phyloP scores from a whole-genome alignment of 1,139 yeast genomes.

The Yamadazyma friedrichii region DNA sequence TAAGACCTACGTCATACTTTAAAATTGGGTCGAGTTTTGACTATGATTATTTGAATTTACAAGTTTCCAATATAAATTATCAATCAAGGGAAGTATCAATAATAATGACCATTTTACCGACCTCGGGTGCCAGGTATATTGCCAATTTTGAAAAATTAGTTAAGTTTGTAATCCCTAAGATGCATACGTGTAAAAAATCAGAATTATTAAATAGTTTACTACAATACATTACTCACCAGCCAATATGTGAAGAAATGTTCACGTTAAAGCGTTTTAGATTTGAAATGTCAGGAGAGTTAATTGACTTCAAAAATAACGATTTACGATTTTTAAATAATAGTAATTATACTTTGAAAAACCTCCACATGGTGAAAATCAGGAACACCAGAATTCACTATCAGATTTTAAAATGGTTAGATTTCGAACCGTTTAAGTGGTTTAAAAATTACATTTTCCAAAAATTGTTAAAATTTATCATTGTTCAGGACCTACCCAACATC shows the following conservation, averaged over 20 bases:
- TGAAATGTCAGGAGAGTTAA: conserved; percentile 27
- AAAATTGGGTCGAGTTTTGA: conserved; percentile 20
- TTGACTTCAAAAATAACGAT: conserved; percentile 39
- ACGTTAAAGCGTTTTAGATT: conserved; percentile 13
- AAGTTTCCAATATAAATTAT: conserved; percentile 23
- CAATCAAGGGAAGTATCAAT: conserved; percentile 19
- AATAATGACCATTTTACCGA: conserved; percentile 14
- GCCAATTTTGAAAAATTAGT: neutral
- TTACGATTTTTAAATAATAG: conserved; percentile 26
- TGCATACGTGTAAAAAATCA: neutral
- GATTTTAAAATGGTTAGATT: conserved; percentile 39
- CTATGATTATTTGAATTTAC: conserved; percentile 16
- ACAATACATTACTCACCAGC: neutral
- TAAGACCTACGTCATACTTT: conserved; percentile 15
- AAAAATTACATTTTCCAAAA: conserved; percentile 19
- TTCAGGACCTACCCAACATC: neutral
- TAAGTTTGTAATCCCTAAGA: neutral
- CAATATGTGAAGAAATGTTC: neutral
- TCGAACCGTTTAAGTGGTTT: conserved; percentile 36
- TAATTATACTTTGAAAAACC: neutral
- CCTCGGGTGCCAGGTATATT: neutral
- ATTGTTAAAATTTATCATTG: conserved; percentile 16
- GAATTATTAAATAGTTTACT: neutral
- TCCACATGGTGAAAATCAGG: conserved; percentile 14
- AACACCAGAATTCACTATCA: conserved; percentile 25